phyloP scores from a whole-genome alignment of 495 filamentous ascomycete species.

The Wilcoxina mikolae region DNA sequence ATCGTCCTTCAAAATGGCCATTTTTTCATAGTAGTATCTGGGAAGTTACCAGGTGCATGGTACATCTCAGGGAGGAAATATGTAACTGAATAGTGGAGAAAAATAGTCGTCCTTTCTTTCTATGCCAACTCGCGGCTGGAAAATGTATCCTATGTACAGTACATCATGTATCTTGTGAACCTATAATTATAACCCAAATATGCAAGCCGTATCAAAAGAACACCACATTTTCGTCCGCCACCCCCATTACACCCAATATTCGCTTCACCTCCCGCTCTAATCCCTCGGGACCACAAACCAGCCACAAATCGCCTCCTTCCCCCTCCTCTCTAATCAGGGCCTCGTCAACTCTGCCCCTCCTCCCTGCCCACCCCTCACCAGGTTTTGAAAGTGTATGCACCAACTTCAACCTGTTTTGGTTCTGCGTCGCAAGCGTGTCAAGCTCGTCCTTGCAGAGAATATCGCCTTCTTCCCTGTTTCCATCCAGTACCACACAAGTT shows the following conservation, averaged over 20 bases:
- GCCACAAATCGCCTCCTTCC: slow-evolving; percentile 46
- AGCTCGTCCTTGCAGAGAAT: slow-evolving; percentile 71
- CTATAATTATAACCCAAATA: no score
- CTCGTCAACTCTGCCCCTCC: slow-evolving; percentile 51
- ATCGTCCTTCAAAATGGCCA: no score
- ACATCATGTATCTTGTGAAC: no score
- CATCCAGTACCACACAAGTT: slow-evolving; percentile 53
- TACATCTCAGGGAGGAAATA: no score
- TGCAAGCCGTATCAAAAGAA: slow-evolving; percentile 73
- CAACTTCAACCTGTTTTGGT: slow-evolving; percentile 45
- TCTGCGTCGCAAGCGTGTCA: slow-evolving; percentile 42
- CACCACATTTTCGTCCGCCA: slow-evolving; percentile 63
- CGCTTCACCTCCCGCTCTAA: slow-evolving; percentile 56
- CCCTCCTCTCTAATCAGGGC: slow-evolving; percentile 41
- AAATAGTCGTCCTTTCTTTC: no score
- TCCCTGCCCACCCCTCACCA: slow-evolving; percentile 49
- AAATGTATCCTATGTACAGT: no score
- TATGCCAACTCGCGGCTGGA: no score
- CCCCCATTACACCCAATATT: slow-evolving; percentile 54
- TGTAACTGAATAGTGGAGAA: no score
- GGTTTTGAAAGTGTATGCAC: slow-evolving; percentile 60
- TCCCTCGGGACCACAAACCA: slow-evolving; percentile 71
- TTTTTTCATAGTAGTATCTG: no score
- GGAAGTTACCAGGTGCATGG: no score
- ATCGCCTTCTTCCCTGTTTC: slow-evolving; percentile 67